Percentiles rank a stretch among this genome's conserved stretches.
Evolutionary conservation across 2,329 filamentous ascomycete genomes (phyloP).

Genomic region (Calonectria pseudoreteaudii): DNA sequence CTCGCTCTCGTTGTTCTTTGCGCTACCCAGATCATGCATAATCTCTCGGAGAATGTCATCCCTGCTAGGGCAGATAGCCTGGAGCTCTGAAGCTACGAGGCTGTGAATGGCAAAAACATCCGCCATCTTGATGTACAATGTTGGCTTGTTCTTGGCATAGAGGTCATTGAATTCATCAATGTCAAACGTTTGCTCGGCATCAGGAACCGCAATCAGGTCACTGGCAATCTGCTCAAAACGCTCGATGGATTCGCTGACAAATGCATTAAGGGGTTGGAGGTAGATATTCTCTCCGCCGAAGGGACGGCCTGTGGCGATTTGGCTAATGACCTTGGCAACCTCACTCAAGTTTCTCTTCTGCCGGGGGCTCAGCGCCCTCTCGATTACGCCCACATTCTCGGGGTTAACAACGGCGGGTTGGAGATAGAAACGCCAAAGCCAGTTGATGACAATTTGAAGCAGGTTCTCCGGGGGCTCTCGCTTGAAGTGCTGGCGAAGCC

Average conservation of each 20-base stretch:
- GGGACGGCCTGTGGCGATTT: constrained; percentile 87
- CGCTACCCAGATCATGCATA: constrained; percentile 92
- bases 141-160: constrained; percentile 95
- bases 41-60: constrained; percentile 94
- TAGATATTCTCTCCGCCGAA: constrained; percentile 97
- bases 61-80: constrained; percentile 79
- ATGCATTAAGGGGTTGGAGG: constrained; percentile 92
- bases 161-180: constrained; percentile 99
- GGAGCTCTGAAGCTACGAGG: constrained; percentile 83
- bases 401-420: constrained; percentile 90
- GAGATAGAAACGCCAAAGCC: constrained; percentile 95
- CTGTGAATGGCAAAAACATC: constrained; percentile 98
- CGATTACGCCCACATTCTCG: constrained; percentile 92
- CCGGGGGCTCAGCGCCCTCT: constrained; percentile 87
- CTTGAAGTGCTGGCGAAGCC: constrained; percentile 81
- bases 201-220: constrained; percentile 83
- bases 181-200: constrained; percentile 92
- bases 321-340: constrained; percentile 90
- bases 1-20: constrained; percentile 96
- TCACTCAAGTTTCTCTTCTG: constrained; percentile 94
- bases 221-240: constrained; percentile 81
- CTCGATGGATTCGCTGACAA: constrained; percentile 86
- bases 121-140: constrained; percentile 98
- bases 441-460: constrained; percentile 86
- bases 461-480: constrained; percentile 82